phyloP scores from a whole-genome alignment of 2,329 filamentous ascomycete species.

The Colletotrichum agaves region DNA sequence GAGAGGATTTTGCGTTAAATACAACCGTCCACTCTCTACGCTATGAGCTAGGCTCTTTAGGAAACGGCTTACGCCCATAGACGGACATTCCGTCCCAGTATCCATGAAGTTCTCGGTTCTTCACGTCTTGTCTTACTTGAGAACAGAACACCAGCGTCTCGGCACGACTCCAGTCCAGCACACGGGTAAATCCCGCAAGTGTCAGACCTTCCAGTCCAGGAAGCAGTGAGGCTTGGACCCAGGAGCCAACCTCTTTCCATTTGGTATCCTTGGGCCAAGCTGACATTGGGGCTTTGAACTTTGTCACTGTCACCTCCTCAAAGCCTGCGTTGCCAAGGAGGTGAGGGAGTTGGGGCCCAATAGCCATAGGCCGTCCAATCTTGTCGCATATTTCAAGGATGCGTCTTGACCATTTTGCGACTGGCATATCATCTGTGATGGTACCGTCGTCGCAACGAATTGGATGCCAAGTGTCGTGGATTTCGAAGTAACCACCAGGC shows the following conservation, averaged over 20 bases:
- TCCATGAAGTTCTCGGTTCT: background rate
- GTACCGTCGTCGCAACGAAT: background rate
- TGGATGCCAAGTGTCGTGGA: background rate
- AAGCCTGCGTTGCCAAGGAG: background rate
- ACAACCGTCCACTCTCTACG: too few relatives aligned
- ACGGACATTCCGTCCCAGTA: background rate
- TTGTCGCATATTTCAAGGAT: background rate
- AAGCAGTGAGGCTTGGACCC: background rate
- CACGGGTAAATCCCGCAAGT: fast-evolving
- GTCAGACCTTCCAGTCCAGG: background rate
- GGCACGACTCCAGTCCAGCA: background rate
- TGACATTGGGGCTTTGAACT: background rate
- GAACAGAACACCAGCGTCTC: background rate
- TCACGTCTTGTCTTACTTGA: background rate
- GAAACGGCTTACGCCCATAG: background rate
- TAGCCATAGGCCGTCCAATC: background rate
- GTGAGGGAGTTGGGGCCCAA: background rate
- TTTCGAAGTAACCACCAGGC: background rate
- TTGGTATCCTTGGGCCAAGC: background rate
- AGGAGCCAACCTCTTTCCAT: background rate
- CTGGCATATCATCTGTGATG: background rate
- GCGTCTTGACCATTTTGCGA: background rate
- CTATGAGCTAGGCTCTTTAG: background rate
- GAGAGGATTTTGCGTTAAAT: too few relatives aligned
- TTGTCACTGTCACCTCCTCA: background rate